Evolutionary conservation across 345 rosid species (phyloP).

Genomic region (Eucalyptus tenuipes): DNA sequence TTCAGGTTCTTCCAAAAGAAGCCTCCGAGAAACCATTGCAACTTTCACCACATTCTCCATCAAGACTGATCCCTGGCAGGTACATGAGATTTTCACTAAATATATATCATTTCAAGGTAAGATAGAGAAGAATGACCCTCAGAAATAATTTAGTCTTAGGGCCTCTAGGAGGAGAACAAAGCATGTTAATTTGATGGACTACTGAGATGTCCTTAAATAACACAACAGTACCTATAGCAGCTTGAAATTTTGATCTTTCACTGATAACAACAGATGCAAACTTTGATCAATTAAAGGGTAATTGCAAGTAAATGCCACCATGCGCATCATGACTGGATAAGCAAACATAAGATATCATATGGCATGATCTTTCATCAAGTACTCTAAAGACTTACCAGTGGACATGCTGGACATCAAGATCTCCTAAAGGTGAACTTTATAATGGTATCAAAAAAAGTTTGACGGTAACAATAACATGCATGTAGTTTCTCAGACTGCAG

Average conservation of each 20-base stretch:
- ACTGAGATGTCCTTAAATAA: background rate
- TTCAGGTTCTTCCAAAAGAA: slow-evolving; percentile 87
- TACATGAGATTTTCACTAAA: background rate
- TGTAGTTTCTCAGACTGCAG: background rate
- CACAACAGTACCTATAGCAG: background rate
- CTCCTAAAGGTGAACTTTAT: background rate
- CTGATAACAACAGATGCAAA: background rate
- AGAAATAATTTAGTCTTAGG: background rate
- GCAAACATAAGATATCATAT: background rate
- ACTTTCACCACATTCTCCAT: slow-evolving; percentile 71
- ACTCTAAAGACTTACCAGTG: background rate
- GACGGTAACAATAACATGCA: background rate
- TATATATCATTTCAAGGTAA: background rate
- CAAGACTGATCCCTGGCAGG: slow-evolving; percentile 43
- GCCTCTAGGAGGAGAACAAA: background rate
- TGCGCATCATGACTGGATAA: background rate
- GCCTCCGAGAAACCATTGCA: slow-evolving; percentile 85
- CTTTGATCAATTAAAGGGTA: background rate
- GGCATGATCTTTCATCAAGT: background rate
- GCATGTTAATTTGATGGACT: background rate
- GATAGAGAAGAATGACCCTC: background rate
- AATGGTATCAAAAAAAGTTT: background rate
- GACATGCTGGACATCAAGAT: background rate
- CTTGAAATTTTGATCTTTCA: background rate
- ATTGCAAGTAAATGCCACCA: background rate